Percentiles rank a stretch among this genome's conserved stretches.
Evolutionary conservation across 2,329 filamentous ascomycete species (phyloP).

Genomic region (Blastomyces silverae): DNA sequence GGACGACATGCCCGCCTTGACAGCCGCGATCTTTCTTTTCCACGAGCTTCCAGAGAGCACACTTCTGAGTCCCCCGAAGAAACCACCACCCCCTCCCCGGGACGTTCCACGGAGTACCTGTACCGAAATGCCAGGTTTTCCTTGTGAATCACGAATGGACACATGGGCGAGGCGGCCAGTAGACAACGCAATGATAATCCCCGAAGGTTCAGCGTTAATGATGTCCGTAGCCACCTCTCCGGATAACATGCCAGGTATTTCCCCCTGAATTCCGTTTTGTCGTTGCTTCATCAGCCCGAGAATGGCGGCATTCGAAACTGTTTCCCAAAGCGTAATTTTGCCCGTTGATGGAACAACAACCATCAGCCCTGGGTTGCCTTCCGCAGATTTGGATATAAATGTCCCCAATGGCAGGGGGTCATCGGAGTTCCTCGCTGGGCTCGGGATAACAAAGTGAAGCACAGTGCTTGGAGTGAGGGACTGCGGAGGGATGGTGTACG

Average conservation of each 20-base stretch:
- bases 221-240: conserved; percentile 73
- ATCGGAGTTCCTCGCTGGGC: conserved; percentile 57
- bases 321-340: conserved; percentile 91
- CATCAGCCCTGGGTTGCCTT: conserved; percentile 77
- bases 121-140: conserved; percentile 70
- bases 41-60: conserved; percentile 63
- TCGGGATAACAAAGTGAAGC: conserved; percentile 71
- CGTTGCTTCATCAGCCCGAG: conserved; percentile 77
- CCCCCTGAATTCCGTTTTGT: conserved; percentile 69
- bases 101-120: conserved; percentile 64
- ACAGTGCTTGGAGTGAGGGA: conserved; percentile 56
- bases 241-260: conserved; percentile 65
- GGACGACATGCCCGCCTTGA: conserved; percentile 63
- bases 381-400: conserved; percentile 70
- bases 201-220: conserved; percentile 76
- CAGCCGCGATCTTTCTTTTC: conserved; percentile 71
- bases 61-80: conserved; percentile 75
- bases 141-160: conserved; percentile 77
- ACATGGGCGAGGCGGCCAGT: conserved; percentile 81
- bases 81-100: conserved; percentile 52
- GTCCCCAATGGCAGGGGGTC: conserved; percentile 76
- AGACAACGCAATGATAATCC: conserved; percentile 78
- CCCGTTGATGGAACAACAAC: conserved; percentile 77
- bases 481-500: conserved; percentile 57
- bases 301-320: conserved; percentile 79